These are phyloP conservation scores for Ophiosphaerella herpotricha DNA, from an alignment of 2,329 filamentous ascomycete species.

Conservation along the genomic window DNA sequence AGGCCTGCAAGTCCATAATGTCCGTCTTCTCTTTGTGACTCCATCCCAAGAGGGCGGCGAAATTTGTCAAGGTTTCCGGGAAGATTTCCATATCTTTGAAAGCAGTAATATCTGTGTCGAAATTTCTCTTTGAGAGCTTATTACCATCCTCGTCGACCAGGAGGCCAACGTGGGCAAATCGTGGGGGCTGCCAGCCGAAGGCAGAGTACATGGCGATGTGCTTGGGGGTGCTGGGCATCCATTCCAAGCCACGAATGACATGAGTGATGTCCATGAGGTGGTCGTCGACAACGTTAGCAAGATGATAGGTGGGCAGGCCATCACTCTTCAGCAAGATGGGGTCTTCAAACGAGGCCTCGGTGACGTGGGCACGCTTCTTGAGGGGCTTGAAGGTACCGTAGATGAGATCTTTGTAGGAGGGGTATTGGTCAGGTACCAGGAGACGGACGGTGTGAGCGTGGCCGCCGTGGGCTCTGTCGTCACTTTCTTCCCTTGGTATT, in stretches of 20 bases:
- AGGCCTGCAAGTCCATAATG: conserved; percentile 70
- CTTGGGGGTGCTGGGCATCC: conserved; percentile 91
- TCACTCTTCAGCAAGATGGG: conserved; percentile 91
- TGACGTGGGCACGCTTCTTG: conserved; percentile 45
- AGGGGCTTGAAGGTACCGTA: conserved; percentile 62
- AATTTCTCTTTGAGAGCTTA: conserved; percentile 79
- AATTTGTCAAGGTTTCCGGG: conserved; percentile 73
- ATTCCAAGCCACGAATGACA: conserved; percentile 93
- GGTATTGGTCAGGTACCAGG: conserved; percentile 64
- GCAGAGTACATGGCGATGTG: conserved; percentile 63
- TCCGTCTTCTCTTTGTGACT: conserved; percentile 71
- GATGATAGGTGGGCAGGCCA: conserved; percentile 92
- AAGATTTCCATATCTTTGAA: conserved; percentile 65
- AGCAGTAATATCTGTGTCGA: conserved; percentile 63
- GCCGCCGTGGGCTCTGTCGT: conserved; percentile 68
- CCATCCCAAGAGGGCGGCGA: conserved; percentile 85
- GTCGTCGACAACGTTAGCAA: conserved; percentile 96
- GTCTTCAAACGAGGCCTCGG: conserved; percentile 67
- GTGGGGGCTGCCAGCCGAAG: conserved; percentile 55
- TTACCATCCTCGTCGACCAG: conserved; percentile 54
- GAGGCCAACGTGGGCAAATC: conserved; percentile 56
- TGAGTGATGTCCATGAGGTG: conserved; percentile 95
- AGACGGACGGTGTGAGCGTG: conserved; percentile 80
- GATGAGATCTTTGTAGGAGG: conserved; percentile 75
- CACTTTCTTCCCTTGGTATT: conserved; percentile 69